Base-by-base conservation (phyloP, 1,284 basidiomycete genomes). In the Apiotrichum veenhuisii region DNA sequence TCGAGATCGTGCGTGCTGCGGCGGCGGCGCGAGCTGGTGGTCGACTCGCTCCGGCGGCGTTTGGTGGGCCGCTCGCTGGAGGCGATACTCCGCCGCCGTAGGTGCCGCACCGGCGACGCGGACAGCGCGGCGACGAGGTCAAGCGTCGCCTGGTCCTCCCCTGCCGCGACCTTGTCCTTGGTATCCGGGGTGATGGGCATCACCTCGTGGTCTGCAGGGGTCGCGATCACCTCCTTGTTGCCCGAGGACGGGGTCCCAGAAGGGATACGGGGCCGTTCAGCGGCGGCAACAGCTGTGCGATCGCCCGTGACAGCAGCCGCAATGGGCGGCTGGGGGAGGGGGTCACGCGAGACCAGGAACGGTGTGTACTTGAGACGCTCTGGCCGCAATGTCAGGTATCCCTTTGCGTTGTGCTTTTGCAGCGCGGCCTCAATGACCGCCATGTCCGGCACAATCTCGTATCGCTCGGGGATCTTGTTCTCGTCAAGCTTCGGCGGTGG, bases 311-410 rank as follows among this genome's bases (percentile, higher is more conserved):
- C 40, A 2, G 47, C 46, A 3, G 48, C 47, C 3, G 46, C 47
- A 15, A 46, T 33, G 3, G 52, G 26, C 2, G 44, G 36, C 2
- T 44, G 50, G 0, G 30, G 41, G 27, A 52, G 33, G 0, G 59
- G 55, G 23, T 52, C 59, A 25, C 72, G 63, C 15, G 72, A 68
- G 26, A 93, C 77, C 41, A 96, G 79, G 78, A 96, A 98, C 7
- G 95, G 95, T 61, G 87, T 93, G 89, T 96, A 98, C 70, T 91
- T 92, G 60, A 98, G 82, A 73, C 87, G 87, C 68, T 94, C 91
- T 0, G 92, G 86, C 61, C 84, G 85, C 51, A 98, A 81, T 66
- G 79, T 83, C 59, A 94, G 70, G 69, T 94, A 89, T 0, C 87
- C 88, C 75, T 95, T 98, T 22, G 79, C 76, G 64, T 89, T 86